Evolutionary conservation across 176 grass and related monocot genomes (phyloP), one percentile per base, ranked within the genome.

Genomic region (Hordeum marinum): DNA sequence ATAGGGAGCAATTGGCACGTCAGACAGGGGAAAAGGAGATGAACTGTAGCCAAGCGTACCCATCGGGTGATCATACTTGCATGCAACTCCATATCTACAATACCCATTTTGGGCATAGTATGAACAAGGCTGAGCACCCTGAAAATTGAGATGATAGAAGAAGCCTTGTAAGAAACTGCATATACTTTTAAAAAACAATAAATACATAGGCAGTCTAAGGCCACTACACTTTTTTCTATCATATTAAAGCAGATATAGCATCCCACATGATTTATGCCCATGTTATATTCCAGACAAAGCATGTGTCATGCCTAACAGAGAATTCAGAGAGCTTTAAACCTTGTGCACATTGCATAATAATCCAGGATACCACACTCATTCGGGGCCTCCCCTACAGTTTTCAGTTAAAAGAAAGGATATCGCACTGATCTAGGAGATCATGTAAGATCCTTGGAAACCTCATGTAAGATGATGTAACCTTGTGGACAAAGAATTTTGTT

Each of bases 61-160:
- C 85, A 92, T 90, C 48, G 88, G 85, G 82, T 95, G 90, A 87
- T 95, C 93, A 82, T 90, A 95, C 73, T 92, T 95, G 90, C 90
- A 95, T 78, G 90, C 82, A 73, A 89, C 85, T 79, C 93, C 93
- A 76, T 92, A 95, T 92, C 87, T 95, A 86, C 93, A 95, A 58
- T 92, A 85, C 78, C 93, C 93, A 79, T 95, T 87, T 82, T 92
- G 90, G 32, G 93, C 85, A 92, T 88, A 95, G 76, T 90, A 90
- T 31, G 85, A 70, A 77, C 93, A 95, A 84, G 88, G 88, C 67
- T 90, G 93, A 90, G 88, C 86, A 67, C 90, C 93, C 93, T 92
- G 84, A 72, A 75, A 40, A 80, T 61, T 75, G 46, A 89, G 79
- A 86, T 59, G 63, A 58, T 29, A 86, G 6, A 90, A 60, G 32